Evolutionary conservation across 371 early-diverging fungal species (phyloP), one percentile per base, ranked within the genome.

Genomic region (Mortierella sp.): DNA sequence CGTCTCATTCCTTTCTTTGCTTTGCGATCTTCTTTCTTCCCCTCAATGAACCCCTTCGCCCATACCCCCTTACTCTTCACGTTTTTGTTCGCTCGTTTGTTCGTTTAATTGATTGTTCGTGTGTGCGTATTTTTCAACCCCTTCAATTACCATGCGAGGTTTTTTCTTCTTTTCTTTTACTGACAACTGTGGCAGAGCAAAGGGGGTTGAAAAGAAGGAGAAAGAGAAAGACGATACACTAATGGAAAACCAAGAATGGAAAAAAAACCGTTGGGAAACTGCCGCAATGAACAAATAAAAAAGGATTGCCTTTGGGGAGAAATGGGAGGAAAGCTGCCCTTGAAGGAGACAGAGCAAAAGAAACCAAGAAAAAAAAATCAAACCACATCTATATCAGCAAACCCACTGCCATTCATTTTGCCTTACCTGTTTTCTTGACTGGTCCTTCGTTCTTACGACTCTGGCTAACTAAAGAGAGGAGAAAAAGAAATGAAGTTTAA

Each of bases 71-170:
- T 46, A 1, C 48, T 18, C 51, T 16, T 21, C 51, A 51, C 0
- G 51, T 21, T 51, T 51, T 21, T 12, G 48, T 48, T 48, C 0
- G 51, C 14, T 46, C 48, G 48, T 46, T 46, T 4, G 48, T 12
- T 46, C 48, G 48, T 14, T 46, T 46, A 16, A 46, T 46, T 14
- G 48, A 46, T 51, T 18, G 51, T 51, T 51, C 16, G 51, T 51
- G 18, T 6, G 21, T 21, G 51, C 21, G 21, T 51, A 51, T 21
- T 51, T 51, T 51, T 16, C 51, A 21, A 5, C 63, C 35, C 35
- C 63, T 63, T 63, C 63, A 63, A 32, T 32, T 12, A 21, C 63
- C 63, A 63, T 63, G 63, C 63, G 63, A 63, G 38, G 32, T 32
- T 27, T 32, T 35, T 63, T 14, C 38, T 35, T 35, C 18, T 18